Conservation (phyloP, 1,284 basidiomycete genomes). For the Cryptococcus floricola region DNA sequence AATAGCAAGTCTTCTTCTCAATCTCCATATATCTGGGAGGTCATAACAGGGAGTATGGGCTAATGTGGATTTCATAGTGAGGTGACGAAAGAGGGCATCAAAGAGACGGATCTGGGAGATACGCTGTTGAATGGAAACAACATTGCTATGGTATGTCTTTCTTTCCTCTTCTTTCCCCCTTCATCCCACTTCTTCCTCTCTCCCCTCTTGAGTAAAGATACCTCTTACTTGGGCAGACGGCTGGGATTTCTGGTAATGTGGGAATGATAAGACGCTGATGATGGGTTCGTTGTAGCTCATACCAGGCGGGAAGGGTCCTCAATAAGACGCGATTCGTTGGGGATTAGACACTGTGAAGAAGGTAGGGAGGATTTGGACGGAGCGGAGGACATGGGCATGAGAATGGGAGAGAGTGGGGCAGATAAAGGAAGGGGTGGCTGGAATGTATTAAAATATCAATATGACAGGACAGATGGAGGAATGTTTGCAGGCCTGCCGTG, state of each 20-base stretch:
- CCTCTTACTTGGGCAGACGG: no score
- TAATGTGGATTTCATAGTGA: conserved; percentile 57
- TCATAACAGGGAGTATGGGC: background rate
- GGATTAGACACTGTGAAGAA: no score
- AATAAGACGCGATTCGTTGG: no score
- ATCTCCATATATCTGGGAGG: conserved; percentile 5
- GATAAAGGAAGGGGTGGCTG: no score
- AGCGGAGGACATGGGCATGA: no score
- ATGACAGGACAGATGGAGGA: no score
- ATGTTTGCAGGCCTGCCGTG: no score
- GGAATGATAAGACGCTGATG: background rate
- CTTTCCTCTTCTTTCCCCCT: background rate
- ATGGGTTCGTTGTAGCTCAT: conserved; percentile 1
- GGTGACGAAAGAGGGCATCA: conserved; percentile 72
- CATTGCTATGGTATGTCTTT: conserved; percentile 80
- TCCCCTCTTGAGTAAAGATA: no score
- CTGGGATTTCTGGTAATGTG: background rate
- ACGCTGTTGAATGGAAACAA: conserved; percentile 96
- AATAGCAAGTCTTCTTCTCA: conserved; percentile 64
- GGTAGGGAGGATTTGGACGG: no score
- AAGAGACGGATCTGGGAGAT: conserved; percentile 78
- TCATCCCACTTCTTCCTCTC: background rate
- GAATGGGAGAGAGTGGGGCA: no score
- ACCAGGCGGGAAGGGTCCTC: conserved; percentile 1
- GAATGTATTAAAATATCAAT: no score